Evolutionary conservation across 2,329 filamentous ascomycete species (phyloP), one percentile per base, ranked within the genome.

Genomic region (Paecilomyces formosus): DNA sequence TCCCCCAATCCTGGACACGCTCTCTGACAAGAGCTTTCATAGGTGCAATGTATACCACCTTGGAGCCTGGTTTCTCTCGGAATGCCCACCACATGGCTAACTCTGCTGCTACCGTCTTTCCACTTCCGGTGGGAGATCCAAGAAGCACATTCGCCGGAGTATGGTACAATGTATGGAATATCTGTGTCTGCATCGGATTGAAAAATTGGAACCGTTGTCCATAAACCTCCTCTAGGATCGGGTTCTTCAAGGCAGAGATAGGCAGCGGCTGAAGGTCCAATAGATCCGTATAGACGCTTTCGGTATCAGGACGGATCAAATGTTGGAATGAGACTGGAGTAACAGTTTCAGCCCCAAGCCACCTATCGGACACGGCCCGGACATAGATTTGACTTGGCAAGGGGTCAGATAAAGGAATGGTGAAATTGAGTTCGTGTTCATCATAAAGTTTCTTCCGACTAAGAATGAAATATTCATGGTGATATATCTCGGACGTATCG

Each of bases 11-110:
- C 68, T 96, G 89, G 26, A 99, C 93, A 75, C 94, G 86, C 73
- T 99, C 94, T 2, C 94, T 90, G 21, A 99, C 94, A 31, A 99
- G 85, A 0, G 95, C 95, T 75, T 99, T 99, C 95, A 99, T 99
- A 0, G 95, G 95, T 1, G 94, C 94, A 70, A 99, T 97, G 72
- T 99, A 99, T 12, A 99, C 94, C 1, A 99, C 92, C 76, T 99
- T 99, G 3, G 92, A 96, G 3, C 92, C 92, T 1, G 94, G 94
- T 55, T 88, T 88, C 71, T 97, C 92, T 13, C 92, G 86, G 76
- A 99, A 97, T 2, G 94, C 93, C 92, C 92, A 97, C 95, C 95
- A 99, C 93, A 99, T 97, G 26, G 95, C 92, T 61, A 99, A 78
- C 71, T 99, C 94, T 54, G 90, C 92, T 18, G 95, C 94, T 49